phyloP scores from a whole-genome alignment of 139 green algal species.

The Asterochloris erici region DNA sequence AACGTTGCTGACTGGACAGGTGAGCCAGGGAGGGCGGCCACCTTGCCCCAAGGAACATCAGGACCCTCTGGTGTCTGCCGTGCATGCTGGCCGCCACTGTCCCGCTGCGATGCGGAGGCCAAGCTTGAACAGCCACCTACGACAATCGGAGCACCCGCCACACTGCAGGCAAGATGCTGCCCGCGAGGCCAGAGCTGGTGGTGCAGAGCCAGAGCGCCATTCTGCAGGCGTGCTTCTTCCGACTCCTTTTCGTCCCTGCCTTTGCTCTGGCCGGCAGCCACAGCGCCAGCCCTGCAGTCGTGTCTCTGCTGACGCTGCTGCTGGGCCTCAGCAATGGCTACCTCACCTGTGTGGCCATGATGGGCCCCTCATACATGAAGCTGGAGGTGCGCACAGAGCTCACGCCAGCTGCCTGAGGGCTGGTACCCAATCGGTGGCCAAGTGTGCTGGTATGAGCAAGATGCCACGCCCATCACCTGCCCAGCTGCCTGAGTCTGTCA shows the following conservation, averaged over 20 bases:
- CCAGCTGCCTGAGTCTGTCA: no score
- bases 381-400: background rate
- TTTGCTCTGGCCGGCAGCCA: slow-evolving; percentile 33
- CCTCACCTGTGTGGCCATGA: slow-evolving; percentile 54
- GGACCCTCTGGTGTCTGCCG: no score
- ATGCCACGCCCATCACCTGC: no score
- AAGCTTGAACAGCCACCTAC: background rate
- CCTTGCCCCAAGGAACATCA: background rate
- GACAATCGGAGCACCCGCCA: no score
- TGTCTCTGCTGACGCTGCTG: slow-evolving; percentile 30
- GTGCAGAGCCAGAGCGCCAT: background rate
- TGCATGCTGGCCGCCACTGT: no score
- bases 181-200: slow-evolving; percentile 5
- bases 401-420: background rate
- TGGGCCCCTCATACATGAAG: background rate
- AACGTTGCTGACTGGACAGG: slow-evolving; percentile 55
- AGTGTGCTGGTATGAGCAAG: no score
- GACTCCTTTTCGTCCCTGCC: slow-evolving; percentile 53
- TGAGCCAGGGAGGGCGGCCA: slow-evolving; percentile 50
- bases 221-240: background rate
- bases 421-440: no score
- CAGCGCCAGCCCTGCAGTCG: slow-evolving; percentile 7
- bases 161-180: slow-evolving; percentile 1
- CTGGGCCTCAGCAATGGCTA: slow-evolving; percentile 65
- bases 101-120: no score